phyloP scores from a whole-genome alignment of 208 protist species.

The Vickermania spadyakhi region DNA sequence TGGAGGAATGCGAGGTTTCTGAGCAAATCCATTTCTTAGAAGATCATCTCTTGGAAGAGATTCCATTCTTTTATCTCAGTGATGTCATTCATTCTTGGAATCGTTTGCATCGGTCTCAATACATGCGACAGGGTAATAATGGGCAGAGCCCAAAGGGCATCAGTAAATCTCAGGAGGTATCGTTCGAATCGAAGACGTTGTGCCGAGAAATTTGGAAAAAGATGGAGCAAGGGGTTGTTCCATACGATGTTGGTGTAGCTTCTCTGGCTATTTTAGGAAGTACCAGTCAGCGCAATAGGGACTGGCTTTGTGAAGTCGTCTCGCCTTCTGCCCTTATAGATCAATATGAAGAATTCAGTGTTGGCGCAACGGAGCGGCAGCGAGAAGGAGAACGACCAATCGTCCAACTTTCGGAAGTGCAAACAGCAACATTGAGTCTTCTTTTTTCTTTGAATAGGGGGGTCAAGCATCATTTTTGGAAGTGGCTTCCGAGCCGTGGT shows the following conservation, averaged over 20 bases:
- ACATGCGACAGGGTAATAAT: slow-evolving; percentile 13
- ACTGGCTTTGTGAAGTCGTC: slow-evolving; percentile 19
- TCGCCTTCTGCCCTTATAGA: slow-evolving; percentile 23
- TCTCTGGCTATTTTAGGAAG: slow-evolving; percentile 59
- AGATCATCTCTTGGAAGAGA: slow-evolving; percentile 71
- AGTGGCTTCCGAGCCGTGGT: no score
- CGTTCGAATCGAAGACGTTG: slow-evolving; percentile 47
- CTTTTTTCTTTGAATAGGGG: slow-evolving; percentile 49
- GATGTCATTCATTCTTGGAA: slow-evolving; percentile 82
- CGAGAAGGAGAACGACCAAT: slow-evolving; percentile 7
- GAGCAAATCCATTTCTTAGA: slow-evolving; percentile 77
- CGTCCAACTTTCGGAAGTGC: slow-evolving; percentile 28
- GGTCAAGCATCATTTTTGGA: no score
- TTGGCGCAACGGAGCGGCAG: slow-evolving; percentile 7
- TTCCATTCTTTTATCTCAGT: slow-evolving; percentile 87
- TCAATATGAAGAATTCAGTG: slow-evolving; percentile 37
- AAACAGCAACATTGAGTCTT: slow-evolving; percentile 49
- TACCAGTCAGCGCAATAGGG: slow-evolving; percentile 33
- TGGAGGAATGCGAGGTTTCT: slow-evolving; percentile 48
- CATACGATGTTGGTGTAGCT: slow-evolving; percentile 70
- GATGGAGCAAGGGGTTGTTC: slow-evolving; percentile 53
- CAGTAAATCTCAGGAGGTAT: no score
- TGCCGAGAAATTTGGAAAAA: slow-evolving; percentile 58
- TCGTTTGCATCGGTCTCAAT: slow-evolving; percentile 29
- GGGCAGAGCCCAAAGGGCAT: no score